Evolutionary conservation across 192 early-diverging fungal genomes (phyloP).

Genomic region (Rhizophagus clarus): DNA sequence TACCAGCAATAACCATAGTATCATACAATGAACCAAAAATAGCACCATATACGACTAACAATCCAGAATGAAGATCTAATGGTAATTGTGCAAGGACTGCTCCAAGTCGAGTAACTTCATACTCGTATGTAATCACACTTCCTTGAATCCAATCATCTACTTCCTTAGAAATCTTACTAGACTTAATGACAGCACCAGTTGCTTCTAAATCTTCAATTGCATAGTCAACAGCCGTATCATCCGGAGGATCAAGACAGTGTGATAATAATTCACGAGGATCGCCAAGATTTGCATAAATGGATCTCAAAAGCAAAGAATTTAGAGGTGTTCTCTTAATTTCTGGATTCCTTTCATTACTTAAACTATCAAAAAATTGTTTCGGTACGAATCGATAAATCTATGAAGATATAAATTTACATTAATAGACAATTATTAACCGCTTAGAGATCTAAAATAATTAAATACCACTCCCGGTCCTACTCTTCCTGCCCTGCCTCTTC

Average conservation of each 20-base stretch:
- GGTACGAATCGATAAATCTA: slow-evolving; percentile 38
- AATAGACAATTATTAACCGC: too few species aligned
- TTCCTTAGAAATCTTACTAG: not conserved
- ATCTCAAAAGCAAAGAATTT: slow-evolving; percentile 30
- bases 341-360: slow-evolving; percentile 33
- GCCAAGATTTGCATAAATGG: slow-evolving; percentile 34
- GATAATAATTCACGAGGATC: slow-evolving; percentile 31
- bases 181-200: slow-evolving; percentile 33
- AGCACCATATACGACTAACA: slow-evolving; percentile 33
- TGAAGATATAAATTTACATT: not conserved
- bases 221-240: slow-evolving; percentile 31
- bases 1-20: slow-evolving; percentile 34
- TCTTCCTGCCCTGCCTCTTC: slow-evolving; percentile 38
- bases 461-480: slow-evolving; percentile 31
- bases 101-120: slow-evolving; percentile 35
- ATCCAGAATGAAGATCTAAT: slow-evolving; percentile 33
- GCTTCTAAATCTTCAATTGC: slow-evolving; percentile 34
- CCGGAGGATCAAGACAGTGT: slow-evolving; percentile 34
- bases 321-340: slow-evolving; percentile 36
- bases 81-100: slow-evolving; percentile 34
- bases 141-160: slow-evolving; percentile 5
- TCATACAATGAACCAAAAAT: slow-evolving; percentile 34
- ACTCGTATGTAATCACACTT: not conserved
- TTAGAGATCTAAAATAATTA: not conserved
- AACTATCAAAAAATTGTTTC: slow-evolving; percentile 23